A percentile compares a stretch with the other conserved stretches of the same genome.
These are phyloP conservation scores for Pluteus cervinus DNA, from an alignment of 768 basidiomycete genomes.

Conservation along the genomic window DNA sequence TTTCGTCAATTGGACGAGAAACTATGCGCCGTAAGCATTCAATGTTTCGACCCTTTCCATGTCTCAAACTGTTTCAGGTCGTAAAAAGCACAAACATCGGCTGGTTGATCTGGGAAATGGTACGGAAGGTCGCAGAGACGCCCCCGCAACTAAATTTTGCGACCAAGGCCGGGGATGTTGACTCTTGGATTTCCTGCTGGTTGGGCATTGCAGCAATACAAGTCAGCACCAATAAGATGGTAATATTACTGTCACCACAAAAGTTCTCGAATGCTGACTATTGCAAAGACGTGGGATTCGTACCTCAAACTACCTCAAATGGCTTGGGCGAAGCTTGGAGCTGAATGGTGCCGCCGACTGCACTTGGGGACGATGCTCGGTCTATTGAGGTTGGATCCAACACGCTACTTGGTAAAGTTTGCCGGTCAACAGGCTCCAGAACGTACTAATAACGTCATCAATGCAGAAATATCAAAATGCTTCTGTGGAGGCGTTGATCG, in stretches of 20 bases:
- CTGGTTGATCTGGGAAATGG: slow-evolving; percentile 31
- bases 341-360: slow-evolving; percentile 47
- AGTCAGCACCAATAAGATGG: slow-evolving; percentile 28
- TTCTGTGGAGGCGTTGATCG: slow-evolving; percentile 50
- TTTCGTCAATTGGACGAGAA: slow-evolving; percentile 41
- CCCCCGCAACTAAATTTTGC: no score
- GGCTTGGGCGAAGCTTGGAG: slow-evolving; percentile 50
- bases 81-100: slow-evolving; percentile 9
- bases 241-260: slow-evolving; percentile 9
- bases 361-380: slow-evolving; percentile 57
- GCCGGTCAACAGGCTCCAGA: background rate
- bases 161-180: slow-evolving; percentile 34
- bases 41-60: background rate
- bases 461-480: slow-evolving; percentile 38
- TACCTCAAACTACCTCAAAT: slow-evolving; percentile 48
- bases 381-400: slow-evolving; percentile 53
- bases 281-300: slow-evolving; percentile 50
- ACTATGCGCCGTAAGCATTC: slow-evolving; percentile 40
- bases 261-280: background rate
- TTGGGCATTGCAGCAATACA: slow-evolving; percentile 60
- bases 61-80: slow-evolving; percentile 10
- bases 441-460: background rate
- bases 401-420: slow-evolving; percentile 48
- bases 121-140: no score
- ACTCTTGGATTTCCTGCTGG: slow-evolving; percentile 68